These are phyloP conservation scores for Withania somnifera DNA, from an alignment of 305 asterid genomes.

Conservation along the genomic window DNA sequence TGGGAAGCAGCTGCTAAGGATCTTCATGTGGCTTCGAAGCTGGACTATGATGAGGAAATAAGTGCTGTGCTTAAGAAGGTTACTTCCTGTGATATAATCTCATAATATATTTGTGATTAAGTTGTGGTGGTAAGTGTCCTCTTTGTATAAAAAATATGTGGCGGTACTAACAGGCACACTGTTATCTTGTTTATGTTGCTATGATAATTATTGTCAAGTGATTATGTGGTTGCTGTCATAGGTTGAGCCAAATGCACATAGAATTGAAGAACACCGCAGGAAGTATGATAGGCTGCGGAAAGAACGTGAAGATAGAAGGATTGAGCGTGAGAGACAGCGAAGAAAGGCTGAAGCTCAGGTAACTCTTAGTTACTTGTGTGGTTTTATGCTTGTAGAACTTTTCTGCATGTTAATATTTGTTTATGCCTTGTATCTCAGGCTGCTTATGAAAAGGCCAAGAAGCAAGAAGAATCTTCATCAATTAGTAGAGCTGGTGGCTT, in stretches of 20 bases:
- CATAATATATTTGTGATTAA: neutral
- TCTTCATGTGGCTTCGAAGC: slow-evolving; percentile 83
- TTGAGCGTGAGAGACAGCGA: slow-evolving; percentile 63
- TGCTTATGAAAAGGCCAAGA: slow-evolving; percentile 84
- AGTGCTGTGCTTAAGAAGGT: slow-evolving; percentile 85
- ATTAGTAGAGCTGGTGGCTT: slow-evolving; percentile 54
- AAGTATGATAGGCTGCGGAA: slow-evolving; percentile 82
- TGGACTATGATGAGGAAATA: slow-evolving; percentile 91
- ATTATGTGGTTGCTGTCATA: slow-evolving; percentile 9
- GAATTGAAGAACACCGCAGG: slow-evolving; percentile 80
- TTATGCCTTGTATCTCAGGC: slow-evolving; percentile 36
- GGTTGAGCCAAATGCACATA: slow-evolving; percentile 93
- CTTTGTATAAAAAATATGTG: neutral
- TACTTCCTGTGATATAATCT: neutral
- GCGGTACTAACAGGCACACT: neutral
- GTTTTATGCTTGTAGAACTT: neutral
- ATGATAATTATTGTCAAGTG: neutral
- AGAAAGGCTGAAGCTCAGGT: slow-evolving; percentile 92
- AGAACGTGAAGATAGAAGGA: slow-evolving; percentile 64
- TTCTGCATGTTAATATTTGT: neutral
- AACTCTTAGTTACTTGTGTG: slow-evolving; percentile 1
- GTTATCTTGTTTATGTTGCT: neutral
- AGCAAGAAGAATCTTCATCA: slow-evolving; percentile 65
- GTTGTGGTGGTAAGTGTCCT: neutral
- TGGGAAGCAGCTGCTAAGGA: slow-evolving; percentile 94